Conservation (phyloP, 148 eudicot species). For the Nepenthes mirabilis region DNA sequence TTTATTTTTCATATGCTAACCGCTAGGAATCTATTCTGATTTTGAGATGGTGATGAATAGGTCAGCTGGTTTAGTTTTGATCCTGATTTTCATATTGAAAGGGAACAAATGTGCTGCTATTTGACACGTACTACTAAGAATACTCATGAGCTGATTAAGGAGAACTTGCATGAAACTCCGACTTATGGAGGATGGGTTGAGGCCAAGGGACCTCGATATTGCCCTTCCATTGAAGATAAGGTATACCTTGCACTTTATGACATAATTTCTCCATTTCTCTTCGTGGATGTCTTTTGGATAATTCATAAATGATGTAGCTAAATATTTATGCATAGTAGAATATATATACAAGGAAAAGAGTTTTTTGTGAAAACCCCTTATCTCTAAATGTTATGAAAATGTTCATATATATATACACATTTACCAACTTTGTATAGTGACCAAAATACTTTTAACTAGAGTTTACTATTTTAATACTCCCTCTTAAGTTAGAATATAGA, state of each 20-base stretch:
- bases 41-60: slow-evolving; percentile 33
- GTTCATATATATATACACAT: too few species aligned
- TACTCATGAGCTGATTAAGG: slow-evolving; percentile 81
- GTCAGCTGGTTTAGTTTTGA: slow-evolving; percentile 96
- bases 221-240: slow-evolving; percentile 99
- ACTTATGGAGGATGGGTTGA: slow-evolving; percentile 99
- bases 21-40: slow-evolving; percentile 8
- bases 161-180: slow-evolving; percentile 95
- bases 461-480: too few species aligned
- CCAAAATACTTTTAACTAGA: too few species aligned
- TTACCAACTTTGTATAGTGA: too few species aligned
- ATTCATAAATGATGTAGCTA: background rate
- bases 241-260: slow-evolving; percentile 15
- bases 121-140: slow-evolving; percentile 89
- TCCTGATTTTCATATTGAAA: slow-evolving; percentile 67
- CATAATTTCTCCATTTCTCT: too few species aligned
- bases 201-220: slow-evolving; percentile 98
- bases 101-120: slow-evolving; percentile 98
- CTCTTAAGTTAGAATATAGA: too few species aligned
- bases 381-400: too few species aligned
- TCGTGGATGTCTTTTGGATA: background rate
- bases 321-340: too few species aligned
- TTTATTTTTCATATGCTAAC: background rate
- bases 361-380: too few species aligned
- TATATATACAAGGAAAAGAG: too few species aligned